Conservation (phyloP, 768 basidiomycete genomes). For the Calocybe cyanea region DNA sequence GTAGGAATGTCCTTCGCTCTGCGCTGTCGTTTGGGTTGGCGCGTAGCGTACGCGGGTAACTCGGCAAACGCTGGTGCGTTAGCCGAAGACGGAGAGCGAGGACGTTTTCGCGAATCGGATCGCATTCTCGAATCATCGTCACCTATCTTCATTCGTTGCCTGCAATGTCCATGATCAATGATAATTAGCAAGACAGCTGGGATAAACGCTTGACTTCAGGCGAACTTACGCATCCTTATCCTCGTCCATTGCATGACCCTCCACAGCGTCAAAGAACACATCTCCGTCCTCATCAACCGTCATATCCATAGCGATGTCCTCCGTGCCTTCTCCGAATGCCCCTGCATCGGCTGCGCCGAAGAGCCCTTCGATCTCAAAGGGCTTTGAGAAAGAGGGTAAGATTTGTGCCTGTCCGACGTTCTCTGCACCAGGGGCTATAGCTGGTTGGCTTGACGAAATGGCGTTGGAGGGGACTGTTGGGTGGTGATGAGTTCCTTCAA, state of each 20-base stretch:
- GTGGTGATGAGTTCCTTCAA: background rate
- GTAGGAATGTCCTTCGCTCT: slow-evolving; percentile 50
- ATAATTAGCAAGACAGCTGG: background rate
- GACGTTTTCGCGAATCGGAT: slow-evolving; percentile 33
- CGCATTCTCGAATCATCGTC: slow-evolving; percentile 25
- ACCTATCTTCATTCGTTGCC: slow-evolving; percentile 33
- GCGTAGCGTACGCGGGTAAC: slow-evolving; percentile 22
- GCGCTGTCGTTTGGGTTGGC: slow-evolving; percentile 59
- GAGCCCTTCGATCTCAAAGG: slow-evolving; percentile 77
- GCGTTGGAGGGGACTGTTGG: slow-evolving; percentile 21
- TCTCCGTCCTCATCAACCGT: slow-evolving; percentile 43
- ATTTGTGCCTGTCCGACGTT: slow-evolving; percentile 81
- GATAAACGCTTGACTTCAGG: slow-evolving; percentile 9
- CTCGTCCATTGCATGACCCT: slow-evolving; percentile 37
- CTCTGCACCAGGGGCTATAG: slow-evolving; percentile 70
- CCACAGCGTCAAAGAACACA: slow-evolving; percentile 39
- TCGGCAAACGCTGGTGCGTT: slow-evolving; percentile 12
- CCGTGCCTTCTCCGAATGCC: slow-evolving; percentile 55
- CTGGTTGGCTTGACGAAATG: slow-evolving; percentile 22
- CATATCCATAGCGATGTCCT: slow-evolving; percentile 41
- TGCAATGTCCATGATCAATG: slow-evolving; percentile 10
- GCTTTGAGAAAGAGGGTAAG: slow-evolving; percentile 61
- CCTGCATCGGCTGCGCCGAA: slow-evolving; percentile 79
- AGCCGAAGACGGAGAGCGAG: slow-evolving; percentile 27
- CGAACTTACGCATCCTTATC: slow-evolving; percentile 36